Conservation (phyloP, 768 basidiomycete species). For the Hygrophorus pudorinus region DNA sequence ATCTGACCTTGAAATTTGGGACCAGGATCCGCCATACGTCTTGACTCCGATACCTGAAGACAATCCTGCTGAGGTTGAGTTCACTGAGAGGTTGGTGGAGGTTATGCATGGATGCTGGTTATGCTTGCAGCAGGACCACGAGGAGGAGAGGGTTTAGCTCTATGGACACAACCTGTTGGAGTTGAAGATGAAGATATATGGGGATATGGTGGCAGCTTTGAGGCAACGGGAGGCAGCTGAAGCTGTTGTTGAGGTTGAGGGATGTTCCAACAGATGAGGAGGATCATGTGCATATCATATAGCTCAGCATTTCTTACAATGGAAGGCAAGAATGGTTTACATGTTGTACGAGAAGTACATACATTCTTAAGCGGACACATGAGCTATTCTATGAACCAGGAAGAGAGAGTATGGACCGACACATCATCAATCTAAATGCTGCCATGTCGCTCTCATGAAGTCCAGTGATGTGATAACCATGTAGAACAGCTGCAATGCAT, state of each 20-base stretch:
- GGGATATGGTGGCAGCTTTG: background rate
- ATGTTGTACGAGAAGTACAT: background rate
- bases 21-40: background rate
- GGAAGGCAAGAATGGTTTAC: background rate
- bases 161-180: background rate
- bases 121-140: background rate
- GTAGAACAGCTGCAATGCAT: constrained; percentile 12
- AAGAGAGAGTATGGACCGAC: background rate
- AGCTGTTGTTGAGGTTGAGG: background rate
- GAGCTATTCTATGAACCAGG: background rate
- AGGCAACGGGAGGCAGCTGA: background rate
- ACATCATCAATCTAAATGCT: background rate
- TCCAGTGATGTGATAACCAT: constrained; percentile 11
- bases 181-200: background rate
- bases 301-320: background rate
- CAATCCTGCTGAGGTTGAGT: background rate
- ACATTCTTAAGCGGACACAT: background rate
- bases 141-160: background rate
- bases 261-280: too few relatives aligned
- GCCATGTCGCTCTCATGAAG: constrained; percentile 9
- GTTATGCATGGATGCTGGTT: background rate
- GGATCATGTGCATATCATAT: background rate
- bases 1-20: background rate
- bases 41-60: background rate
- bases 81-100: background rate